Conservation (phyloP, 2,329 filamentous ascomycete species). For the Peltaster fructicola region DNA sequence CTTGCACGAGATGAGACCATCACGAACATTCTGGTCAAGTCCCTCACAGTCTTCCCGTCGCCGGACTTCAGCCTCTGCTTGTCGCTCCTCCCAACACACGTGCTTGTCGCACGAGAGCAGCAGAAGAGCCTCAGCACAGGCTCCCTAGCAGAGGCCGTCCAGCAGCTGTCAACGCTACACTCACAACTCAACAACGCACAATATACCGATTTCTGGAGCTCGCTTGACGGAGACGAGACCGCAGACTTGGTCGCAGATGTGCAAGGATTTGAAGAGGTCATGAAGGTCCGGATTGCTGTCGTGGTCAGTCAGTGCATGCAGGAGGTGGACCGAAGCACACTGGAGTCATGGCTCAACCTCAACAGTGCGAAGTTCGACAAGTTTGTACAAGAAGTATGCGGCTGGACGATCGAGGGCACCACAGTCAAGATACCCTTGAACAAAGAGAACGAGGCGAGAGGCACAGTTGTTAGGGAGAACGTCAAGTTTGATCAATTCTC, state of each 20-base stretch:
- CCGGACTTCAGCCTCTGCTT: slow-evolving; percentile 89
- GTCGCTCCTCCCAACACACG: slow-evolving; percentile 77
- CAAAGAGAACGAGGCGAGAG: slow-evolving; percentile 94
- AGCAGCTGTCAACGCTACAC: slow-evolving; percentile 72
- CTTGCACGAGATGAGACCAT: slow-evolving; percentile 91
- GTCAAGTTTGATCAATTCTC: slow-evolving; percentile 80
- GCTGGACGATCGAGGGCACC: slow-evolving; percentile 59
- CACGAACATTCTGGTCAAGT: slow-evolving; percentile 97
- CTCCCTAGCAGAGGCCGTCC: slow-evolving; percentile 69
- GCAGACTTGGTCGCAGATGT: slow-evolving; percentile 92
- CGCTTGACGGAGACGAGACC: slow-evolving; percentile 80
- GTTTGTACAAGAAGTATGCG: slow-evolving; percentile 41
- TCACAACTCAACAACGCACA: slow-evolving; percentile 76
- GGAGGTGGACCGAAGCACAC: slow-evolving; percentile 40
- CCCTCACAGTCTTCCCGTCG: slow-evolving; percentile 90
- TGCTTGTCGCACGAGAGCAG: slow-evolving; percentile 42
- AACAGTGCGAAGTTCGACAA: slow-evolving; percentile 29
- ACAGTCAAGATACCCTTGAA: slow-evolving; percentile 68
- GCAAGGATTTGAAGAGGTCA: slow-evolving; percentile 81
- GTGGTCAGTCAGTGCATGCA: slow-evolving; percentile 75
- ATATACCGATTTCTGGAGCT: slow-evolving; percentile 85
- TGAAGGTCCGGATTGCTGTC: slow-evolving; percentile 75
- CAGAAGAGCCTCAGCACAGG: slow-evolving; percentile 29
- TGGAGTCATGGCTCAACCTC: slow-evolving; percentile 33
- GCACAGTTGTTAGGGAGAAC: slow-evolving; percentile 85